phyloP scores from a whole-genome alignment of 176 grass and related monocot genomes.

The Chloris gayana region DNA sequence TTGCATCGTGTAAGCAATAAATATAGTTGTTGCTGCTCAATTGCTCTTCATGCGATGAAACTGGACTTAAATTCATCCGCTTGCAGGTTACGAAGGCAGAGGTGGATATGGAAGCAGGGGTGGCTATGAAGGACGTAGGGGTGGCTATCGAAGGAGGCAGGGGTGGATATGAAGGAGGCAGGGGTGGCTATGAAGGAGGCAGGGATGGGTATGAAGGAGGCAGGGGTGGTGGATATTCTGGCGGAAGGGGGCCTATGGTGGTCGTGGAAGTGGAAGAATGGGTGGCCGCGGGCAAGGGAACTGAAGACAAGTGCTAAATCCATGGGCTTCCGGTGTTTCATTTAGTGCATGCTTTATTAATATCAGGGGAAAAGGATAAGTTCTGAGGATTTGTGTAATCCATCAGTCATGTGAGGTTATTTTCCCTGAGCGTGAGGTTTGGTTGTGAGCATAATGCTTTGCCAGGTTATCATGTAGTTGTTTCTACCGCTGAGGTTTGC shows the following conservation, averaged over 20 bases:
- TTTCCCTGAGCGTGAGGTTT: conserved; percentile 53
- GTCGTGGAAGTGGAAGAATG: conserved; percentile 59
- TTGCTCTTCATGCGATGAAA: background rate
- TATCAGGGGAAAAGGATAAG: conserved; percentile 46
- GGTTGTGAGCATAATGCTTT: conserved; percentile 54
- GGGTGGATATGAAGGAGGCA: too few species aligned
- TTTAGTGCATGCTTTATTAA: conserved; percentile 57
- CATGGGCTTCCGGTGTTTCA: conserved; percentile 42
- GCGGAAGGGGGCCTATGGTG: conserved; percentile 57
- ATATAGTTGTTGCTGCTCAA: too few species aligned
- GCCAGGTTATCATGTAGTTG: conserved; percentile 49
- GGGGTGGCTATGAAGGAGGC: conserved; percentile 10
- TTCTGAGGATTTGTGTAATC: conserved; percentile 56
- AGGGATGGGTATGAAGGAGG: conserved; percentile 25
- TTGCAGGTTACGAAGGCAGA: conserved; percentile 26
- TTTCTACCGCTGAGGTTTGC: conserved; percentile 45
- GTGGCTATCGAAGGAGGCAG: conserved; percentile 8
- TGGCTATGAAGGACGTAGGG: background rate
- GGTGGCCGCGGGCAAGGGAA: conserved; percentile 49
- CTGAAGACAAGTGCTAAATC: conserved; percentile 21
- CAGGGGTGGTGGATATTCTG: conserved; percentile 43
- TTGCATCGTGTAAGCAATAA: too few species aligned
- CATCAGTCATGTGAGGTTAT: conserved; percentile 29
- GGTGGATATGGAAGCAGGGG: background rate
- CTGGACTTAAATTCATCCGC: background rate